Conservation (phyloP, 1,284 basidiomycete genomes). For the Ganoderma meredithae region DNA sequence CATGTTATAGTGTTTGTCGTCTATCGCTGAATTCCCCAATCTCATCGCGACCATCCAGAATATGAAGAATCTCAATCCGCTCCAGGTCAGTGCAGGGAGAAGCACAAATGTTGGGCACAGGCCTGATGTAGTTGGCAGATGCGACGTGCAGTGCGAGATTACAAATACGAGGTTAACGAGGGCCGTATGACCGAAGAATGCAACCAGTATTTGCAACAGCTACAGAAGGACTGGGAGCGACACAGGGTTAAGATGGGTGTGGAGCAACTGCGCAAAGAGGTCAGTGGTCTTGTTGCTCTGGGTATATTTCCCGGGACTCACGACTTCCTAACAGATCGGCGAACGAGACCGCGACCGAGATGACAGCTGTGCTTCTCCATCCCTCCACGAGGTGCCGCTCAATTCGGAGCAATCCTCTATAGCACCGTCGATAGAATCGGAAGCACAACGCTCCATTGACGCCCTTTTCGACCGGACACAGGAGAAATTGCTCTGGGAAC, state of each 20-base stretch:
- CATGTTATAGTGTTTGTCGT: conserved; percentile 80
- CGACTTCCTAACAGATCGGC: conserved; percentile 54
- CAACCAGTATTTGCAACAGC: conserved; percentile 89
- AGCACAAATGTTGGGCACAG: not conserved
- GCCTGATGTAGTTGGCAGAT: conserved; percentile 57
- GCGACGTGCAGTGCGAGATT: conserved; percentile 91
- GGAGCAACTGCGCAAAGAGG: conserved; percentile 82
- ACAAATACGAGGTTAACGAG: conserved; percentile 95
- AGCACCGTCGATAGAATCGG: conserved; percentile 41
- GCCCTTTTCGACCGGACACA: conserved; percentile 75
- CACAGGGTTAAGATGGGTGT: conserved; percentile 85
- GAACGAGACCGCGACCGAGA: conserved; percentile 72
- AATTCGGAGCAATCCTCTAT: conserved; percentile 41
- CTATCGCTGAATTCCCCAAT: conserved; percentile 85
- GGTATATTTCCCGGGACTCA: not conserved
- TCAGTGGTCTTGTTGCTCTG: conserved; percentile 37
- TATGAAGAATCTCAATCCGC: conserved; percentile 87
- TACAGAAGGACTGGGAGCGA: conserved; percentile 96
- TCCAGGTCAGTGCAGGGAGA: conserved; percentile 66
- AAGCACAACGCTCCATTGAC: conserved; percentile 72
- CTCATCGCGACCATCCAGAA: conserved; percentile 91
- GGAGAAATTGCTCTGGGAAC: conserved; percentile 76
- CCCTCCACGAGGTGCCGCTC: conserved; percentile 50
- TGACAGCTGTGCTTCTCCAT: conserved; percentile 54
- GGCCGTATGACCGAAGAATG: conserved; percentile 94